These are phyloP conservation scores for Coemansia sp. DNA, from an alignment of 192 early-diverging fungal genomes.

Conservation along the genomic window DNA sequence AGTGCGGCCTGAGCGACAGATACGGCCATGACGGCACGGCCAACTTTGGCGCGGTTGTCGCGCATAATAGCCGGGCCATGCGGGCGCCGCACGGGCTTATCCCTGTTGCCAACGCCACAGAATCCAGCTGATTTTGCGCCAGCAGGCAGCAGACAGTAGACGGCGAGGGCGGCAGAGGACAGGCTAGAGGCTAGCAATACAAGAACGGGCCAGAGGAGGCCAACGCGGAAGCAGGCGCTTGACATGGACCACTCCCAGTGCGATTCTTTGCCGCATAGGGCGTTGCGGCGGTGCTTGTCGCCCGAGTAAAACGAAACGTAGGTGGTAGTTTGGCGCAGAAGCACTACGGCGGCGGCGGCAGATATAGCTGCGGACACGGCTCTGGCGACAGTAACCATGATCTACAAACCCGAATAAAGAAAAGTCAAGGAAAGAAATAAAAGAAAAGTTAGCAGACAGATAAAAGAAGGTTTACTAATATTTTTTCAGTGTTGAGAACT, in stretches of 20 bases:
- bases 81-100: conserved; percentile 22
- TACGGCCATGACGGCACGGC: not conserved
- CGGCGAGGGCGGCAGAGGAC: conserved; percentile 2
- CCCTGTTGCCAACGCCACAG: not conserved
- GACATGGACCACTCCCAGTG: conserved; percentile 9
- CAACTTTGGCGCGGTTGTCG: conserved; percentile 23
- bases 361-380: not conserved
- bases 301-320: not conserved
- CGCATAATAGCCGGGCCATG: conserved; percentile 15
- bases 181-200: not conserved
- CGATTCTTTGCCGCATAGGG: conserved; percentile 7
- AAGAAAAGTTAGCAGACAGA: not conserved
- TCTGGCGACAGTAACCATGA: not conserved
- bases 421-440: not conserved
- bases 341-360: not conserved
- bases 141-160: not conserved
- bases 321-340: not conserved
- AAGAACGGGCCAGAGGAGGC: conserved; percentile 23
- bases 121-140: not conserved
- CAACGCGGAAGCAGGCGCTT: conserved; percentile 15
- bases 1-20: conserved; percentile 8
- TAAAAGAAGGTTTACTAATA: not conserved
- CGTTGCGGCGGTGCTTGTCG: not conserved
- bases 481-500: not conserved
- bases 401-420: not conserved